phyloP scores from a whole-genome alignment of 306 rosid genomes.

The apple (Malus domestica) region ASM211411v1 NC_041793.1:19093501-19094000 shows the following conservation, averaged over 20 bases:
- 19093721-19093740: conserved; percentile 5
- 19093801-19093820: conserved; percentile 93
- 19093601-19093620: neutral
- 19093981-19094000: neutral
- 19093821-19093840: conserved; percentile 80
- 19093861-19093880: conserved; percentile 3
- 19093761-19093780: conserved; percentile 99
- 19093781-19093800: conserved; percentile 99
- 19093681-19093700: neutral
- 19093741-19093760: conserved; percentile 57
- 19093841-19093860: conserved; percentile 90
- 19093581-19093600: neutral
- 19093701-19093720: neutral
- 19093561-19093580: conserved; percentile 4
- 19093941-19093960: neutral
- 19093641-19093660: neutral
- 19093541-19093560: conserved; percentile 85
- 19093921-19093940: neutral
- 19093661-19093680: neutral
- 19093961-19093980: neutral
- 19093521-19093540: conserved; percentile 99
- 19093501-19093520: conserved; percentile 49
- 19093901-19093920: neutral
- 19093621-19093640: neutral
- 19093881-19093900: neutral